phyloP scores from a whole-genome alignment of 2,329 filamentous ascomycete species.

The Fragosphaeria purpurea region DNA sequence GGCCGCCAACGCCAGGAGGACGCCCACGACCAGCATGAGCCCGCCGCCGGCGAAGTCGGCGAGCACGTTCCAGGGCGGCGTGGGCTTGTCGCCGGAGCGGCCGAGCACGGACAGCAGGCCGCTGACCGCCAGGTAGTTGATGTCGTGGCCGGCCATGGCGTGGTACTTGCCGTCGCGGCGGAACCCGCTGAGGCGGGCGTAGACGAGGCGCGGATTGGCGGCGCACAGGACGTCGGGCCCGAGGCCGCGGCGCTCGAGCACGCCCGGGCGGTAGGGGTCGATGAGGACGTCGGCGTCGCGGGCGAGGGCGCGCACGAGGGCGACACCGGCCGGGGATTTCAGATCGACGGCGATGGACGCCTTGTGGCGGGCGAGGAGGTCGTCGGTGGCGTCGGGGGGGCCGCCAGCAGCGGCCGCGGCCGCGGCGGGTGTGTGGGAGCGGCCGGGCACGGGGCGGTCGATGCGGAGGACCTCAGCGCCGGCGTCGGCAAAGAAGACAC shows the following conservation, averaged over 20 bases:
- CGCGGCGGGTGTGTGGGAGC: constrained; percentile 26
- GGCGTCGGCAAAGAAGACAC: constrained; percentile 79
- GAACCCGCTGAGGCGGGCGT: constrained; percentile 84
- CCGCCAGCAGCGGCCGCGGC: constrained; percentile 13
- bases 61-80: constrained; percentile 72
- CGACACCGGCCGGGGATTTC: constrained; percentile 53
- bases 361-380: constrained; percentile 74
- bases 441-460: constrained; percentile 50
- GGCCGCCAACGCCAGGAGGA: constrained; percentile 68
- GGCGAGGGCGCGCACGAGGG: constrained; percentile 57
- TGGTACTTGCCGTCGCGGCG: constrained; percentile 76
- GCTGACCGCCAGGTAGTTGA: constrained; percentile 88
- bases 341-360: constrained; percentile 71
- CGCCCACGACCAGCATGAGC: constrained; percentile 68
- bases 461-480: constrained; percentile 81
- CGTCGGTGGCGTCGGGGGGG: constrained; percentile 44
- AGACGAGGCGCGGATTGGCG: constrained; percentile 65
- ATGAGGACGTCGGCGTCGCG: constrained; percentile 66
- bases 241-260: constrained; percentile 75
- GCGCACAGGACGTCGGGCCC: constrained; percentile 57
- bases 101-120: constrained; percentile 73
- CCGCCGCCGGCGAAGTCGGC: constrained; percentile 90
- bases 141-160: constrained; percentile 87
- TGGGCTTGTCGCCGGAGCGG: constrained; percentile 56
- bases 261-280: constrained; percentile 86